Base-by-base conservation (phyloP, 352 stramenopile species). In the Globisporangium solare region DNA sequence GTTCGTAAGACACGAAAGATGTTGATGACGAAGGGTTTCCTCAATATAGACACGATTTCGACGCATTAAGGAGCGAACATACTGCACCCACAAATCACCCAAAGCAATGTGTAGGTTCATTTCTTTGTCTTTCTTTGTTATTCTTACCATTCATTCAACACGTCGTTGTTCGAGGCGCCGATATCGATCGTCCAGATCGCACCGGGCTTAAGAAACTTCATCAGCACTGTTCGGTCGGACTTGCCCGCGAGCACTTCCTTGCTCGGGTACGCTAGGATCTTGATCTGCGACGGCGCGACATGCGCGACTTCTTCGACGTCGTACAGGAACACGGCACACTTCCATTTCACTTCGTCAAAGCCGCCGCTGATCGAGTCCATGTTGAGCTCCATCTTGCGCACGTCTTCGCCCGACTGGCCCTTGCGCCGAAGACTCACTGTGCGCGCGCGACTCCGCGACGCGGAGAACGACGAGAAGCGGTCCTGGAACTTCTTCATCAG, bases 341-440 rank as follows among this genome's bases (percentile, higher is more conserved):
- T 88, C 84, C 84, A 94, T 62, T 94, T 94, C 32, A 92, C 78
- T 68, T 94, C 76, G 61, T 94, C 84, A 20, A 94, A 70, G 8
- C 84, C 84, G 40, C 84, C 84, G 54, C 67, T 92, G 66, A 94
- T 94, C 27, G 73, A 70, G 47, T 94, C 84, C 67, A 94, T 69
- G 51, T 90, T 79, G 18, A 92, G 58, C 54, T 94, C 84, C 74
- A 94, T 88, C 55, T 75, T 73, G 32, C 76, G 70, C 17, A 90
- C 76, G 10, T 91, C 79, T 40, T 88, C 74, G 10, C 66, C 78
- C n/a, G 79, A 88, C 47, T 93, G 72, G 1, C 83, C 79, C 58
- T 84, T 83, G 47, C 76, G 72, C 50, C 83, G 73, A 15, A 94
- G 66, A 60, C 69, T 82, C 15, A 94, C 77, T 10, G 76, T 69